A percentile compares a stretch with the other conserved stretches of the same genome.
Evolutionary conservation across 257 asterid species (phyloP).

Genomic region (Echium plantagineum): DNA sequence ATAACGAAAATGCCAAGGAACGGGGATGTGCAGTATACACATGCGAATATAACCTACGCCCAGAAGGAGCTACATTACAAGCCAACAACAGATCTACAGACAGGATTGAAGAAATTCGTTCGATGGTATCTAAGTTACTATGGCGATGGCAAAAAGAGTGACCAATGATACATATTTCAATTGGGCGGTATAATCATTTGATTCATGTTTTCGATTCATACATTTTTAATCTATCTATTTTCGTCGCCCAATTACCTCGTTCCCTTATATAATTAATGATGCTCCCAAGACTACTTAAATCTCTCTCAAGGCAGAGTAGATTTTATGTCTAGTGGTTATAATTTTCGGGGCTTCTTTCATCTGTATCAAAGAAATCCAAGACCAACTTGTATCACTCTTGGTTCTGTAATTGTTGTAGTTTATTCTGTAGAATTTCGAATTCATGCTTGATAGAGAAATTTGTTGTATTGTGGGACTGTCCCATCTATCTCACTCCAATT

Average conservation of each 20-base stretch:
- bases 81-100: conserved; percentile 85
- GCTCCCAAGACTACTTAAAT: conserved; percentile 22
- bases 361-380: conserved; percentile 21
- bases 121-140: conserved; percentile 86
- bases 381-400: conserved; percentile 13
- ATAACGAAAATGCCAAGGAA: conserved; percentile 84
- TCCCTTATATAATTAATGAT: conserved; percentile 7
- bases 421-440: conserved; percentile 23
- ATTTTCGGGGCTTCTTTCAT: conserved; percentile 12
- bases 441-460: conserved; percentile 13
- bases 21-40: conserved; percentile 89
- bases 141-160: conserved; percentile 64
- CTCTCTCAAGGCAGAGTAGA: conserved; percentile 25
- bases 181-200: conserved; percentile 49
- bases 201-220: conserved; percentile 63
- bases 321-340: conserved; percentile 21
- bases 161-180: conserved; percentile 46
- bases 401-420: background rate
- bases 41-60: conserved; percentile 84
- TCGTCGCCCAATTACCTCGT: conserved; percentile 26
- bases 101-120: conserved; percentile 93
- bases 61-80: conserved; percentile 81
- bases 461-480: conserved; percentile 16
- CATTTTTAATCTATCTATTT: conserved; percentile 40
- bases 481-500: conserved; percentile 17